Evolutionary conservation across 2,329 filamentous ascomycete species (phyloP), one percentile per base, ranked within the genome.

Genomic region (Aspergillus sp.): DNA sequence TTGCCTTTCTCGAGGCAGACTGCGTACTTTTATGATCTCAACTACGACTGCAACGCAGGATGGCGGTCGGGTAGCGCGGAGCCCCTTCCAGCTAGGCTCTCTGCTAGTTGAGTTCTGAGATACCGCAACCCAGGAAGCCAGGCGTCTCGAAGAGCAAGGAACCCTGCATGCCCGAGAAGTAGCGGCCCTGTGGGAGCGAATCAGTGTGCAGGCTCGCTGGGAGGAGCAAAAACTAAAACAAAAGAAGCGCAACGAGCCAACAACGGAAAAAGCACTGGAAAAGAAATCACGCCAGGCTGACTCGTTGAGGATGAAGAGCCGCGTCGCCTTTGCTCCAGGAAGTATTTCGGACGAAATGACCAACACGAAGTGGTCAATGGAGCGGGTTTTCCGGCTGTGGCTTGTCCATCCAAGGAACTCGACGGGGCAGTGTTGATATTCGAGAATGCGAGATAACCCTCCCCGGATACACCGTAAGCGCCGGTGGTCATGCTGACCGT

Each of bases 21-120:
- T 41, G 27, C 40, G 33, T 27, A 47, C 42, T 45, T 27, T 42
- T 24, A 37, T 45, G 45, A 52, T 41, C 11, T 15, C 12, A 41
- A 19, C 42, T 56, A 54, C 33, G 27, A 9, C 11, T 8, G 19
- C 51, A 20, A 47, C 51, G 19, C 33, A 22, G 47, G 46, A 58
- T 60, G 55, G 41, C 42, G 45, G 41, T 61, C 61, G 59, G 61
- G 49, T 63, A 57, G 61, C 59, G 57, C 61, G 60, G 61, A 58
- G 24, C 22, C 44, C 15, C 44, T 46, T 46, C 42, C 27, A 48
- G 46, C 47, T 54, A 54, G 48, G 51, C 52, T 57, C 30, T 19
- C 39, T 41, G 47, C 56, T 56, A 58, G 51, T 56, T 30, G 52
- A 54, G 57, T 53, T 46, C 34, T 47, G 52, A 56, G 20, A 48